A percentile compares a stretch with the other conserved stretches of the same genome.
Conservation (phyloP, 1,139 yeast species). For the Zygosaccharomyces pseudobailii region DNA sequence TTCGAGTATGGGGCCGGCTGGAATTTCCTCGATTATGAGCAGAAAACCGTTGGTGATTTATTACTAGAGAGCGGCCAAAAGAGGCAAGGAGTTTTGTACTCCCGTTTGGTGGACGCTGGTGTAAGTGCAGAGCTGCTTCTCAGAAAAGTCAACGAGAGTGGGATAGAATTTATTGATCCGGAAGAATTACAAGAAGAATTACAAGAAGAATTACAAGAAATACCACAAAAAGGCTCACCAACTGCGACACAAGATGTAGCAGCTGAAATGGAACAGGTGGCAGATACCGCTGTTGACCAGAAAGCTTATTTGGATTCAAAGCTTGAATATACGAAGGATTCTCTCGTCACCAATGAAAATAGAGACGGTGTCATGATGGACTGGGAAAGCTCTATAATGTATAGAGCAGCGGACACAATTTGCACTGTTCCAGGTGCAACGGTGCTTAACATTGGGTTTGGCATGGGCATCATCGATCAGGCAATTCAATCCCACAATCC, state of each 20-base stretch:
- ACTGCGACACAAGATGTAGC: conserved; percentile 16
- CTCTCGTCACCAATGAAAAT: conserved; percentile 65
- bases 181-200: conserved; percentile 25
- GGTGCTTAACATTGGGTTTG: conserved; percentile 85
- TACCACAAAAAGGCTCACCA: too few species aligned
- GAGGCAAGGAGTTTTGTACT: conserved; percentile 37
- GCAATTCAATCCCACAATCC: conserved; percentile 63
- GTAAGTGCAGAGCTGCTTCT: conserved; percentile 82
- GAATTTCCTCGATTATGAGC: conserved; percentile 63
- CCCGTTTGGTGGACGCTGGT: conserved; percentile 74
- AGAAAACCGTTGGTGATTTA: conserved; percentile 75
- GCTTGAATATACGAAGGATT: conserved; percentile 64
- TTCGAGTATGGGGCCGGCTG: conserved; percentile 91
- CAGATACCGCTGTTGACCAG: conserved; percentile 58
- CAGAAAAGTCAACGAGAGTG: conserved; percentile 63
- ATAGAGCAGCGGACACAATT: conserved; percentile 66
- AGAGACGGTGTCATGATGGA: conserved; percentile 97
- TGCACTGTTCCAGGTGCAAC: conserved; percentile 43
- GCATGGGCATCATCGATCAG: conserved; percentile 91
- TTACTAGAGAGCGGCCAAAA: conserved; percentile 48
- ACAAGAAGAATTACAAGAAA: too few species aligned
- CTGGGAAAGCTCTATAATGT: conserved; percentile 87
- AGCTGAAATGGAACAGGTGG: conserved; percentile 21
- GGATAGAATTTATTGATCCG: conserved; percentile 43
- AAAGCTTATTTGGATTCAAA: conserved; percentile 60